Evolutionary conservation across 1,284 basidiomycete species (phyloP).

Genomic region (Cystobasidium slooffiae): DNA sequence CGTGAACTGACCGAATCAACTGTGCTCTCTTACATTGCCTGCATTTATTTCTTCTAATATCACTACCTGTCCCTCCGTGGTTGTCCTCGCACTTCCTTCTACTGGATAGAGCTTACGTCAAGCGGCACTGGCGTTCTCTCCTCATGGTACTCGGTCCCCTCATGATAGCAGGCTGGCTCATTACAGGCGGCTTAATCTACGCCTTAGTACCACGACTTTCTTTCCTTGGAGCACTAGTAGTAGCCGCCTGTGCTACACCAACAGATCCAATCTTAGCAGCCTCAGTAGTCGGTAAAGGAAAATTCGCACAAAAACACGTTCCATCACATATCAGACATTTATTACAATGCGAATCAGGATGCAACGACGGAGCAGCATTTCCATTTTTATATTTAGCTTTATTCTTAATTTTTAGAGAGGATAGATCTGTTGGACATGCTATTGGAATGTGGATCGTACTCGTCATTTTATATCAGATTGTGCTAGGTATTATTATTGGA

Average conservation of each 20-base stretch:
- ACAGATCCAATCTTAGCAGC: constrained; percentile 77
- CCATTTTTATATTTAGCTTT: constrained; percentile 93
- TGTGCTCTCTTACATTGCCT: constrained; percentile 44
- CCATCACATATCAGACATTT: constrained; percentile 92
- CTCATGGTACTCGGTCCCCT: constrained; percentile 55
- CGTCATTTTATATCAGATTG: constrained; percentile 71
- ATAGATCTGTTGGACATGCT: constrained; percentile 65
- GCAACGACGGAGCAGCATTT: constrained; percentile 81
- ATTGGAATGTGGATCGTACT: constrained; percentile 77
- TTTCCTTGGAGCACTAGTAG: constrained; percentile 82
- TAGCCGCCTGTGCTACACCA: constrained; percentile 92
- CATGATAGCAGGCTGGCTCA: constrained; percentile 54
- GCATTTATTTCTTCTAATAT: constrained; percentile 44
- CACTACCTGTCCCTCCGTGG: too few species aligned
- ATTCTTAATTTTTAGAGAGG: constrained; percentile 77
- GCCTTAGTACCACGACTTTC: constrained; percentile 82
- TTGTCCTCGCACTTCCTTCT: neutral
- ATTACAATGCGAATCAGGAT: constrained; percentile 86
- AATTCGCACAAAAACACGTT: constrained; percentile 98
- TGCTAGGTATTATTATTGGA: constrained; percentile 80
- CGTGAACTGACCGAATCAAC: too few species aligned
- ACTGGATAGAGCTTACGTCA: constrained; percentile 50
- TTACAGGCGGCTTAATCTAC: constrained; percentile 70
- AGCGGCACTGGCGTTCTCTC: constrained; percentile 55
- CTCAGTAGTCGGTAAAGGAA: constrained; percentile 80